Evolutionary conservation across 257 asterid species (phyloP), one percentile per base, ranked within the genome.

Genomic region (Avicennia marina): DNA sequence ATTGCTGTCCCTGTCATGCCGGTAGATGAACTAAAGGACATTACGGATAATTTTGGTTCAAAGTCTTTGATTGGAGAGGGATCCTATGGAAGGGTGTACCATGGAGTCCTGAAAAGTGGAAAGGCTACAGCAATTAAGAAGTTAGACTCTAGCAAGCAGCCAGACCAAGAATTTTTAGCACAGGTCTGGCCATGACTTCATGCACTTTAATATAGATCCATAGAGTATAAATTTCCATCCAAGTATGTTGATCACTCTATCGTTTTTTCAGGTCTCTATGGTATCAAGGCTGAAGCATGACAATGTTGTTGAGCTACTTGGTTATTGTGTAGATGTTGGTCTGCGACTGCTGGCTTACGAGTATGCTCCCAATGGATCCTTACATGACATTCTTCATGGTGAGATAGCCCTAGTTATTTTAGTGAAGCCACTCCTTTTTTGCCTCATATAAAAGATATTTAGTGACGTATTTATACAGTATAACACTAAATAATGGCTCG

Each of bases 111-210:
- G 69, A 74, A 66, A 70, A 77, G 39, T 68, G 94, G 84, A 31
- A 73, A 69, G 26, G 79, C 83, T 54, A 88, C 95, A n/a, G 95
- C 94, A 16, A 67, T 86, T 32, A 86, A 86, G 56, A 86, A 83
- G 78, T 66, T 86, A 26, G 95, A 86, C 71, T 75, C 95, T n/a
- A 87, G 86, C 83, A 87, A 87, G 78, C 95, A 83, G 60, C 95
- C 94, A 7, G 90, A 81, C 32, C 78, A 60, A 63, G 95, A 83
- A 69, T 81, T 83, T 65, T 58, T 79, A 58, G 62, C 86, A 31
- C 94, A 87, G 87, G 95, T 86, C 33, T 51, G 72, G 44, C 58
- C 39, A 6, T 41, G 19, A 21, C 20, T 53, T 11, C 45, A 2
- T 32, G 34, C 24, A 12, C 43, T 17, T 44, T 56, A 20, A 38